Evolutionary conservation across 306 rosid species (phyloP).

Genomic region (Hylodesmum podocarpum): DNA sequence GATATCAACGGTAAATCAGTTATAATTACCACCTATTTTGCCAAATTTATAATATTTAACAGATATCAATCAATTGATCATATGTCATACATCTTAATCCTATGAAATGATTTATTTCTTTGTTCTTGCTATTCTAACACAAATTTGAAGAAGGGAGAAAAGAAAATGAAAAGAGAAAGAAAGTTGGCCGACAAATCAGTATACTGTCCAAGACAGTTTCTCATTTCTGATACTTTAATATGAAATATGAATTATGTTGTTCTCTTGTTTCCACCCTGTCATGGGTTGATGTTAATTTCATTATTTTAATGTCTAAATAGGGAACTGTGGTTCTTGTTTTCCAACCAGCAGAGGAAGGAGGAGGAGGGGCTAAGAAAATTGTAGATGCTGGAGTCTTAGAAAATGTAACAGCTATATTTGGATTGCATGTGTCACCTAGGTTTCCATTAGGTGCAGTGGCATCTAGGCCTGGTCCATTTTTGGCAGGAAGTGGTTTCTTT

Average conservation of each 20-base stretch:
- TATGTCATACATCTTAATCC: not conserved
- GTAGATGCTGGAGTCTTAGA: slow-evolving; percentile 57
- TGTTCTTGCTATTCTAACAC: not conserved
- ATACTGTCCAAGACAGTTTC: not conserved
- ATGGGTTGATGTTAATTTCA: not conserved
- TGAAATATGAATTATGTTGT: not conserved
- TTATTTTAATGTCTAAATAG: slow-evolving; percentile 39
- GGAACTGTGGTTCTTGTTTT: slow-evolving; percentile 85
- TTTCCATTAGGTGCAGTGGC: slow-evolving; percentile 58
- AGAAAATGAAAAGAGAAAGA: not conserved
- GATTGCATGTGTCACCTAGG: slow-evolving; percentile 55
- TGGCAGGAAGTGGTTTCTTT: slow-evolving; percentile 76
- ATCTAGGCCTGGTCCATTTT: slow-evolving; percentile 59
- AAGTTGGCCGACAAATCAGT: not conserved
- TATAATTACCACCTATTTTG: not conserved
- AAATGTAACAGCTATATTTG: slow-evolving; percentile 74
- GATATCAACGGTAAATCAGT: not conserved
- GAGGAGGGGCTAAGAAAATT: slow-evolving; percentile 70
- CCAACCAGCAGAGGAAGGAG: slow-evolving; percentile 97
- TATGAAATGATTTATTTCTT: not conserved
- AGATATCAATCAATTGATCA: not conserved
- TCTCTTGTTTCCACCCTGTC: not conserved
- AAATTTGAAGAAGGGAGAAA: not conserved
- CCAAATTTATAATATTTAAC: too few relatives aligned
- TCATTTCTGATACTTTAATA: not conserved